phyloP scores from a whole-genome alignment of 441 rosid genomes.

The Gossypium davidsonii region DNA sequence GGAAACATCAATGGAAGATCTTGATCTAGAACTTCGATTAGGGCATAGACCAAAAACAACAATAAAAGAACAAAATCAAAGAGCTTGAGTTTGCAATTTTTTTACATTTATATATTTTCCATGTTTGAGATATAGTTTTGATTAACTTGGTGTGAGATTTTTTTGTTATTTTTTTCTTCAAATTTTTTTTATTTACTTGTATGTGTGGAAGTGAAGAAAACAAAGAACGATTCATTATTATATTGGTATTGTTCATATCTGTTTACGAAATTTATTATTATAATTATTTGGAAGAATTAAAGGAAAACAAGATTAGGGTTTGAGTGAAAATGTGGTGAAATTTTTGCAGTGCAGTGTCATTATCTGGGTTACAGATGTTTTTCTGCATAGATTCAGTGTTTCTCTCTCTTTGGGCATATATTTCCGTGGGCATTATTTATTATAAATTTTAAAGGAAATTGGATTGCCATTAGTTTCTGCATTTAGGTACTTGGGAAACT shows the following conservation, averaged over 20 bases:
- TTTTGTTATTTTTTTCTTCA: background rate
- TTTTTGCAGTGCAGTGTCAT: constrained; percentile 39
- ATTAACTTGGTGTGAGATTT: constrained; percentile 10
- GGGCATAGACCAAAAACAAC: constrained; percentile 38
- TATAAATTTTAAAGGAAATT: constrained; percentile 10
- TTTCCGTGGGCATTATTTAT: constrained; percentile 42
- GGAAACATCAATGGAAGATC: constrained; percentile 42
- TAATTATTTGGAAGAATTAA: constrained; percentile 14
- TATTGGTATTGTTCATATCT: background rate
- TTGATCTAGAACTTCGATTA: constrained; percentile 90
- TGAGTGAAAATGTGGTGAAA: constrained; percentile 16
- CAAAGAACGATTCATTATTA: background rate
- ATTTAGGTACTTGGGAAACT: background rate
- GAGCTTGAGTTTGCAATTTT: constrained; percentile 2
- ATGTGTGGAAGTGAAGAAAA: background rate
- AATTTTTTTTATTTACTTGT: background rate
- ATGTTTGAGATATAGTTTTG: constrained; percentile 9
- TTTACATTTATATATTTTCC: background rate
- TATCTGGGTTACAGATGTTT: constrained; percentile 34
- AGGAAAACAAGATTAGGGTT: constrained; percentile 28
- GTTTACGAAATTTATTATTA: background rate
- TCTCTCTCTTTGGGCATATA: constrained; percentile 28
- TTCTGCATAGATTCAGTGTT: constrained; percentile 31
- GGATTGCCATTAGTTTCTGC: constrained; percentile 6
- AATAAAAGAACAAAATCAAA: background rate